A percentile compares a stretch with the other conserved stretches of the same genome.
phyloP scores from a whole-genome alignment of 805 yeast species.

The Wickerhamiella spandovensis region DNA sequence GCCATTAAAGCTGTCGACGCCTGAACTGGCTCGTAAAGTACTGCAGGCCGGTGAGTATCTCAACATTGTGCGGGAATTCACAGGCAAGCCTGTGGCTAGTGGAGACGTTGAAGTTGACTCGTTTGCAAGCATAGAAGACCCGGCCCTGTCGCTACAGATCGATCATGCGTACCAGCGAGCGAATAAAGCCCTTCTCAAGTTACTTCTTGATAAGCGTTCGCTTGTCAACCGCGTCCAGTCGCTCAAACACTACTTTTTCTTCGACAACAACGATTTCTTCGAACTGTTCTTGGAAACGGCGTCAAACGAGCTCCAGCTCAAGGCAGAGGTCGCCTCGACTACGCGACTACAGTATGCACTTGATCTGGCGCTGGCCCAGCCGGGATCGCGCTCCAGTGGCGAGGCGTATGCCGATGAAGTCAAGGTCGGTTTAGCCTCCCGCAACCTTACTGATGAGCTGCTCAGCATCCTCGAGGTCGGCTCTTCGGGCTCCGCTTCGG shows the following conservation, averaged over 20 bases:
- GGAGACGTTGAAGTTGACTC: background rate
- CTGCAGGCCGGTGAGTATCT: slow-evolving; percentile 75
- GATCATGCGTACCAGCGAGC: slow-evolving; percentile 54
- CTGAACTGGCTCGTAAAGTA: slow-evolving; percentile 46
- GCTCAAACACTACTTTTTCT: slow-evolving; percentile 45
- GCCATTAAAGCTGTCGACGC: slow-evolving; percentile 46
- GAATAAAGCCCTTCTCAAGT: slow-evolving; percentile 41
- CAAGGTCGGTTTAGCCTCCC: slow-evolving; percentile 22
- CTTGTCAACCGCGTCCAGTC: slow-evolving; percentile 34
- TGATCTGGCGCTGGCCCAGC: slow-evolving; percentile 28
- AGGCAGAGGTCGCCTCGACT: slow-evolving; percentile 19
- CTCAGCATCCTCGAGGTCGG: slow-evolving; percentile 23
- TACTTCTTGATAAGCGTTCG: slow-evolving; percentile 49
- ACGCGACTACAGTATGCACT: slow-evolving; percentile 26
- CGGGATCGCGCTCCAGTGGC: slow-evolving; percentile 26
- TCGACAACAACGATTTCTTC: slow-evolving; percentile 38
- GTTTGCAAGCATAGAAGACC: slow-evolving; percentile 26
- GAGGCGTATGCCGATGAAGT: slow-evolving; percentile 27
- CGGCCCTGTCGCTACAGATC: slow-evolving; percentile 41
- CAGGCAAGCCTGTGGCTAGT: slow-evolving; percentile 26
- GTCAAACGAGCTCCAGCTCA: slow-evolving; percentile 39
- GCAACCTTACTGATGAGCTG: slow-evolving; percentile 25
- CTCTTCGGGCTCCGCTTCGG: no score
- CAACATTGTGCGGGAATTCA: slow-evolving; percentile 56
- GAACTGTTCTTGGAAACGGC: slow-evolving; percentile 40